phyloP scores from a whole-genome alignment of 495 filamentous ascomycete species.

The Xylaria sp. region DNA sequence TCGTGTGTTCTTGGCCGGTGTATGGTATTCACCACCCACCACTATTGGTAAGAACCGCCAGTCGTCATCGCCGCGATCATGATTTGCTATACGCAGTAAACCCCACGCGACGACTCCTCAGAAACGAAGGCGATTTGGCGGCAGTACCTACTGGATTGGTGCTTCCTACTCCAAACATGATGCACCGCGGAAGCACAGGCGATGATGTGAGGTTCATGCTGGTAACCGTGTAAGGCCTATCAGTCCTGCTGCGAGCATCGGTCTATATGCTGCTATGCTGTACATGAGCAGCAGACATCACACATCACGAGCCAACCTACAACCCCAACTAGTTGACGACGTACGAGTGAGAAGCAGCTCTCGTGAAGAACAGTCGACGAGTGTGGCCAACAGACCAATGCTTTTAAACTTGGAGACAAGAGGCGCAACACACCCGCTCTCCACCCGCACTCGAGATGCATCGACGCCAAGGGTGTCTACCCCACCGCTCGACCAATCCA shows the following conservation, averaged over 20 bases:
- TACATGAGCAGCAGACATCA: conserved; percentile 11
- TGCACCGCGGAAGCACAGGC: conserved; percentile 10
- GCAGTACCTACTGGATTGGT: conserved; percentile 17
- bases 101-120: too few relatives aligned
- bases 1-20: neutral
- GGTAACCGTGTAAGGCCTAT: conserved; percentile 1
- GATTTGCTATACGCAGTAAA: neutral
- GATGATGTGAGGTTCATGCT: conserved; percentile 15
- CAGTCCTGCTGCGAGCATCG: conserved; percentile 2
- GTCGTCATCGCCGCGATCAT: neutral
- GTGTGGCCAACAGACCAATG: neutral
- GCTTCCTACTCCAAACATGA: conserved; percentile 4
- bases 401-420: conserved; percentile 11
- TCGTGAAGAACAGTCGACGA: conserved; percentile 8
- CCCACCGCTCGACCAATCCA: conserved; percentile 14
- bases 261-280: neutral
- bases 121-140: neutral
- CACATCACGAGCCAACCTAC: conserved; percentile 19
- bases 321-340: conserved; percentile 3
- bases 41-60: conserved; percentile 8
- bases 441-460: conserved; percentile 22
- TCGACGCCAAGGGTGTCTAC: conserved; percentile 15
- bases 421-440: conserved; percentile 9
- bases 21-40: neutral
- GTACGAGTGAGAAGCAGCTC: conserved; percentile 14